Evolutionary conservation across 305 asterid genomes (phyloP), one percentile per base, ranked within the genome.

Genomic region (Withania somnifera): DNA sequence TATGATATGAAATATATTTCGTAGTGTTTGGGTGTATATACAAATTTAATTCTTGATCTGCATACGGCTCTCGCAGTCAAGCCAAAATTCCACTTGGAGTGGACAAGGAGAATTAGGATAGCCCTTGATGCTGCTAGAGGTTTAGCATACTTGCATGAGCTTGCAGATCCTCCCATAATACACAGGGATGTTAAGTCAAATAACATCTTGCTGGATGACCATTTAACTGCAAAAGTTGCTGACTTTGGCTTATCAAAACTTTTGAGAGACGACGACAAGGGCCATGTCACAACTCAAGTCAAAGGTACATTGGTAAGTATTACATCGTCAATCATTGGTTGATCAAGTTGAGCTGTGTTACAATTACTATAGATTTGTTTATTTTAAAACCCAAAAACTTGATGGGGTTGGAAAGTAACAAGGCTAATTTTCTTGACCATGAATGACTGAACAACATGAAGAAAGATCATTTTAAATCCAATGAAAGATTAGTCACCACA

Each of bases 221-320:
- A 87, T 81, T 84, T 92, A 28, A 90, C 30, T 63, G 98, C 98
- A 30, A 95, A 93, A 85, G 98, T 95, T 38, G 97, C 98, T 14
- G 98, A 95, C 83, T 95, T 95, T 82, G 98, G 98, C 75, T 82
- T 95, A 28, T 94, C 98, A 2, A 93, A 94, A 86, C 97, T 89
- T 82, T 53, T 95, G 89, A 93, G 92, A 32, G 98, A 93, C 81
- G 88, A 88, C 17, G 89, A 90, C 47, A 93, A 91, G 86, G 94
- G 98, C 71, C 91, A 95, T 77, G 89, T 95, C 82, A 88, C 91
- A 51, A 95, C 98, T 67, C 98, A 95, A 90, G 98, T 95, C 80
- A 95, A 95, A 87, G 98, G 98, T 77, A 95, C 98, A 85, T 71
- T 95, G 95, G 97, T 92, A 66, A 88, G 96, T 83, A 61, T 77